Conservation (phyloP, 495 filamentous ascomycete species). For the Aspergillus coremiiformis region DNA sequence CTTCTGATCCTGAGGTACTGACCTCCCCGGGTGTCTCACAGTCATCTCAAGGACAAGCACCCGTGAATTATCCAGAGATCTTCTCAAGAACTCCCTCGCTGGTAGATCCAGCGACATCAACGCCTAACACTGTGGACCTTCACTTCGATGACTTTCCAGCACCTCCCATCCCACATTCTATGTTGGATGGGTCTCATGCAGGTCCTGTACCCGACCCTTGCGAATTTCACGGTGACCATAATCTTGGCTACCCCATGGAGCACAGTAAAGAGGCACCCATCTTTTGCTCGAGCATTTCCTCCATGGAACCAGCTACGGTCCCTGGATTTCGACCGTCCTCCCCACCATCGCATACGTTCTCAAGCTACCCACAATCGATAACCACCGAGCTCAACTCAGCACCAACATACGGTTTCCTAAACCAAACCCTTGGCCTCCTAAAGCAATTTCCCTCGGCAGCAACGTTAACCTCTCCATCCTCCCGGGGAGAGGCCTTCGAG, state of each 20-base stretch:
- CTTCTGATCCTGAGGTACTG: not conserved
- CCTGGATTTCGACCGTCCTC: too few species aligned
- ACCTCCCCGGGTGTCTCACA: not conserved
- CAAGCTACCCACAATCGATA: too few species aligned
- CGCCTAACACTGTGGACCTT: not conserved
- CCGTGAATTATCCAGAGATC: constrained; percentile 6
- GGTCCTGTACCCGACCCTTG: not conserved
- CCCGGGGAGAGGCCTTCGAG: not conserved
- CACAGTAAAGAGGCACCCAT: too few species aligned
- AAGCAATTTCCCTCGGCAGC: too few species aligned
- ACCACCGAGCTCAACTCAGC: too few species aligned
- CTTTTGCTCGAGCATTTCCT: too few species aligned
- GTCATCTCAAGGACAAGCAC: not conserved
- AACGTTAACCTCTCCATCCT: not conserved
- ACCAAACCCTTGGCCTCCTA: too few species aligned
- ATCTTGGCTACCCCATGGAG: too few species aligned
- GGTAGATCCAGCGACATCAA: constrained; percentile 6
- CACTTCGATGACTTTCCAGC: constrained; percentile 14
- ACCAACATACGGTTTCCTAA: too few species aligned
- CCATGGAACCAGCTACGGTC: too few species aligned
- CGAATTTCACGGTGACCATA: not conserved
- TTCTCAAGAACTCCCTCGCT: constrained; percentile 5
- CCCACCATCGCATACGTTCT: too few species aligned
- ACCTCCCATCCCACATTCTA: constrained; percentile 10
- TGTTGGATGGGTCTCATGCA: constrained; percentile 1